phyloP scores from a whole-genome alignment of 495 filamentous ascomycete genomes.

The Aspergillus diversus region DNA sequence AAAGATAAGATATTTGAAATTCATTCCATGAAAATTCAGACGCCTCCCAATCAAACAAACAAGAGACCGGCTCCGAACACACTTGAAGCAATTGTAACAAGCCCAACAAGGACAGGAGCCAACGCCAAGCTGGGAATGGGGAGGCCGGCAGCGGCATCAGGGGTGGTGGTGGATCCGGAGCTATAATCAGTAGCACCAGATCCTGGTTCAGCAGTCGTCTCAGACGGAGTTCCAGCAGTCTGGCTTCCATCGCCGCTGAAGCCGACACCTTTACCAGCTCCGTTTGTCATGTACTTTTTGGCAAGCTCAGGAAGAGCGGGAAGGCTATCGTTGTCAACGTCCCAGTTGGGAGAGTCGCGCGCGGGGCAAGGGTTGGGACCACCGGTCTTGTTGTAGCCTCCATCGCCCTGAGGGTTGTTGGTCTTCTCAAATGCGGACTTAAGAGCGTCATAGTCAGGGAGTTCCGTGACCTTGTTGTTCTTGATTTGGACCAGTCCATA shows the following conservation, averaged over 20 bases:
- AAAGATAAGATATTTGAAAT: constrained; percentile 16
- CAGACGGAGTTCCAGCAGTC: constrained; percentile 63
- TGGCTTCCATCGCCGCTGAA: constrained; percentile 75
- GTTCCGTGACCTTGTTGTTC: constrained; percentile 56
- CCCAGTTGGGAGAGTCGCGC: constrained; percentile 66
- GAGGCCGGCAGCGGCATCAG: constrained; percentile 49
- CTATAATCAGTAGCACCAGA: constrained; percentile 49
- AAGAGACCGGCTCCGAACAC: constrained; percentile 65
- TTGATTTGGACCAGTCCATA: constrained; percentile 80
- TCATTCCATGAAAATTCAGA: background rate
- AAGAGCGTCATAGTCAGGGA: constrained; percentile 69
- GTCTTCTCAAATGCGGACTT: constrained; percentile 65
- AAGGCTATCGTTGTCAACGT: constrained; percentile 67
- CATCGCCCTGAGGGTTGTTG: constrained; percentile 69
- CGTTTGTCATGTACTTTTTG: constrained; percentile 67
- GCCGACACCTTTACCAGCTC: constrained; percentile 74
- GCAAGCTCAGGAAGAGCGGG: constrained; percentile 76
- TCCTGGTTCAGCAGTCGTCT: constrained; percentile 63
- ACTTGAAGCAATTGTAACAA: constrained; percentile 60
- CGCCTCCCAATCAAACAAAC: constrained; percentile 35
- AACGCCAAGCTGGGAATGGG: constrained; percentile 52
- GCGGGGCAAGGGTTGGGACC: constrained; percentile 69
- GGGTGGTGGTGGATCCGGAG: constrained; percentile 21
- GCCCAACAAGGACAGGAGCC: constrained; percentile 56
- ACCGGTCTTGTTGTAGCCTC: constrained; percentile 73